Evolutionary conservation across 768 basidiomycete genomes (phyloP).

Genomic region (Mycena indigotica): DNA sequence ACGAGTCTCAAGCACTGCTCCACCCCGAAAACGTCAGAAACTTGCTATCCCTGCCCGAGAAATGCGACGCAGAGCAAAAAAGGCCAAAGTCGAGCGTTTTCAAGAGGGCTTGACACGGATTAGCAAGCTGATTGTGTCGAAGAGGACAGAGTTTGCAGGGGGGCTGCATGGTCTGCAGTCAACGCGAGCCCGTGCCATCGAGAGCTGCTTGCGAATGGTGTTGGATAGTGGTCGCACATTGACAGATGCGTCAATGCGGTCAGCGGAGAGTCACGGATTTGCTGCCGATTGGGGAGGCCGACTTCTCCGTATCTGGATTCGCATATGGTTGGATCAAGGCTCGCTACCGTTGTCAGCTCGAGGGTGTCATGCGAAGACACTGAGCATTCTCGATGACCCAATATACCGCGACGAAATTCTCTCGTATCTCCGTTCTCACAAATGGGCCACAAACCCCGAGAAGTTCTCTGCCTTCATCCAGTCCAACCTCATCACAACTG

Average conservation of each 20-base stretch:
- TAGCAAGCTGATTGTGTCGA: constrained; percentile 28
- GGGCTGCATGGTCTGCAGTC: constrained; percentile 32
- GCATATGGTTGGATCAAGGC: constrained; percentile 26
- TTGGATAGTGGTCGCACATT: constrained; percentile 25
- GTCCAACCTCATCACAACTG: constrained; percentile 28
- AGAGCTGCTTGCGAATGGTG: constrained; percentile 32
- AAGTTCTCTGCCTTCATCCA: constrained; percentile 33
- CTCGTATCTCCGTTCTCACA: constrained; percentile 34
- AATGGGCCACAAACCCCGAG: constrained; percentile 38
- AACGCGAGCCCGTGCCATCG: constrained; percentile 28
- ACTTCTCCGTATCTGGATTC: constrained; percentile 29
- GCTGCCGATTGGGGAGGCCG: constrained; percentile 31
- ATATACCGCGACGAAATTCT: constrained; percentile 29
- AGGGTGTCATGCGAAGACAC: constrained; percentile 31
- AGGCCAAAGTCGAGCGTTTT: not conserved
- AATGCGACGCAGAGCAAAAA: not conserved
- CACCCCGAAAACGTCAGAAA: constrained; percentile 26
- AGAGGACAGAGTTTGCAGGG: constrained; percentile 26
- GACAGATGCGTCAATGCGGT: constrained; percentile 29
- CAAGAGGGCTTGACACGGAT: constrained; percentile 24
- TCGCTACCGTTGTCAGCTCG: constrained; percentile 26
- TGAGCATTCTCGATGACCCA: constrained; percentile 32
- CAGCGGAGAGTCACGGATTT: constrained; percentile 36
- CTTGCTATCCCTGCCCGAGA: constrained; percentile 23
- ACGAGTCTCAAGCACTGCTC: no score